Percentiles rank a stretch among this genome's conserved stretches.
Evolutionary conservation across 2,329 filamentous ascomycete species (phyloP).

Genomic region (Fusarium sp.): DNA sequence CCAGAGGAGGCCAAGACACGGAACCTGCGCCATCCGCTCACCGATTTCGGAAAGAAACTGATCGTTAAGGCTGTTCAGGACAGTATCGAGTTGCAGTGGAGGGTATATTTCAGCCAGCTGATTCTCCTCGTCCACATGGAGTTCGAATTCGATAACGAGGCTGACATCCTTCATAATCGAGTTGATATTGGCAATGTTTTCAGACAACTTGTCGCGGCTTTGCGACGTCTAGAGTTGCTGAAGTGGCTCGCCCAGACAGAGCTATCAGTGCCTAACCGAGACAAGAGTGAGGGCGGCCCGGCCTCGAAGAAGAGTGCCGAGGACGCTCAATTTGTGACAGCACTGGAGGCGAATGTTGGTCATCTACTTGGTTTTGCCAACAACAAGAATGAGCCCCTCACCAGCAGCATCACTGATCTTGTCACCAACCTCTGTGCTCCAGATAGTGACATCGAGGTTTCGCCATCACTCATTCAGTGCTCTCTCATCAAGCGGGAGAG

Average conservation of each 20-base stretch:
- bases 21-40: conserved; percentile 69
- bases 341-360: conserved; percentile 72
- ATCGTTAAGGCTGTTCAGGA: conserved; percentile 86
- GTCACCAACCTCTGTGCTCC: conserved; percentile 76
- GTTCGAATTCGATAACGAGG: conserved; percentile 81
- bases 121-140: conserved; percentile 90
- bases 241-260: conserved; percentile 76
- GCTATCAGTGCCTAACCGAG: conserved; percentile 65
- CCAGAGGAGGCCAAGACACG: conserved; percentile 63
- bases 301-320: conserved; percentile 61
- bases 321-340: conserved; percentile 67
- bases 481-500: conserved; percentile 72
- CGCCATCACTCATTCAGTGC: conserved; percentile 73
- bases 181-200: conserved; percentile 80
- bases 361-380: conserved; percentile 75
- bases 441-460: conserved; percentile 77
- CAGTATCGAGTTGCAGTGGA: conserved; percentile 79
- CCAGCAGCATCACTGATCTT: conserved; percentile 76
- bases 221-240: conserved; percentile 82
- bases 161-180: conserved; percentile 72
- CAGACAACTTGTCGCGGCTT: conserved; percentile 76
- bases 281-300: conserved; percentile 53
- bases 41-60: conserved; percentile 82
- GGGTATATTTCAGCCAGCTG: conserved; percentile 85
- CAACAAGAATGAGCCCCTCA: conserved; percentile 64